A percentile compares a stretch with the other conserved stretches of the same genome.
Evolutionary conservation across 148 eudicot genomes (phyloP).

Genomic region (Gaultheria prostrata): DNA sequence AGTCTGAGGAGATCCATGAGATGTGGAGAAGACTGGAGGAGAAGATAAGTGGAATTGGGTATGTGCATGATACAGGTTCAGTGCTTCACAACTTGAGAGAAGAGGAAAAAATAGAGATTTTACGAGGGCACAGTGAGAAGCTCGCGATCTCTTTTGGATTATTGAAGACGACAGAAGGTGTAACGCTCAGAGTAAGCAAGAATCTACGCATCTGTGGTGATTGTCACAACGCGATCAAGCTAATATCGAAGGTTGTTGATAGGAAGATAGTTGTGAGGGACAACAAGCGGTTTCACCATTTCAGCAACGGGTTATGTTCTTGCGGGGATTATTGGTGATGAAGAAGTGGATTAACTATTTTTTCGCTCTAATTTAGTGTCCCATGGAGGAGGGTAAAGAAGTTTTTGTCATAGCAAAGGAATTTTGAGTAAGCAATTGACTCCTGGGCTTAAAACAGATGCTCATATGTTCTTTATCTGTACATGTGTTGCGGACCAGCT

Average conservation of each 20-base stretch:
- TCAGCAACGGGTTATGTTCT: constrained; percentile 38
- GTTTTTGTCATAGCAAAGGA: background rate
- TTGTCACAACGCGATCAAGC: constrained; percentile 46
- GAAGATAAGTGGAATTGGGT: constrained; percentile 28
- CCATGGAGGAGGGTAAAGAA: background rate
- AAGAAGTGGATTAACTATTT: background rate
- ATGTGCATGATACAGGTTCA: constrained; percentile 35
- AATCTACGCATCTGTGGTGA: constrained; percentile 47
- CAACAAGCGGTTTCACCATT: constrained; percentile 51
- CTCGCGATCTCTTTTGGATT: constrained; percentile 31
- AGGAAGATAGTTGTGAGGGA: constrained; percentile 55
- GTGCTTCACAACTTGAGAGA: constrained; percentile 47
- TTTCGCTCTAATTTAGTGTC: background rate
- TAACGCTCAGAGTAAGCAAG: constrained; percentile 32
- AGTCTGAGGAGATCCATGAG: constrained; percentile 23
- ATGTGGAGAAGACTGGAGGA: constrained; percentile 43
- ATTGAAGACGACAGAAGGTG: constrained; percentile 17
- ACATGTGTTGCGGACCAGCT: background rate
- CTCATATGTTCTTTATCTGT: background rate
- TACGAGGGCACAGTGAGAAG: constrained; percentile 37
- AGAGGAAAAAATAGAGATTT: constrained; percentile 34
- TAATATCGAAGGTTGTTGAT: constrained; percentile 37
- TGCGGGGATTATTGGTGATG: constrained; percentile 45
- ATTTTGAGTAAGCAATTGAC: background rate
- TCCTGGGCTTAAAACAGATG: background rate